A percentile compares a stretch with the other conserved stretches of the same genome.
phyloP scores from a whole-genome alignment of 495 filamentous ascomycete genomes.

The Aspergillus hancockii region DNA sequence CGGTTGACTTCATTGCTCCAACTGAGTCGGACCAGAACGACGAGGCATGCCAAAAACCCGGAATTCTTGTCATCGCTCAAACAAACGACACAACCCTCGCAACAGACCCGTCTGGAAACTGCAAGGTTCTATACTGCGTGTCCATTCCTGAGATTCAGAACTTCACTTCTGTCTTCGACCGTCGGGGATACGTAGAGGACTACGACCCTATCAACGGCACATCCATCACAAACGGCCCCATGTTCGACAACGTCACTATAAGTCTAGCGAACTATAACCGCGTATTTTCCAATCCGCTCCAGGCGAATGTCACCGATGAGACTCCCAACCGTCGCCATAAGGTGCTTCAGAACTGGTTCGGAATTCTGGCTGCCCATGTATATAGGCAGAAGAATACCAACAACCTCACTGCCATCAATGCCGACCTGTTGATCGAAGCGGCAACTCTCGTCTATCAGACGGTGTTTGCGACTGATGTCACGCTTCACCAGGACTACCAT shows the following conservation, averaged over 20 bases:
- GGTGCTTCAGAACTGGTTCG: constrained; percentile 6
- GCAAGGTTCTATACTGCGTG: constrained; percentile 4
- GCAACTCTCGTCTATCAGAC: constrained; percentile 7
- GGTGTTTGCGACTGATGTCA: constrained; percentile 5
- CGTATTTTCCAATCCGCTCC: not conserved
- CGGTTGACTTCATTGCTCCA: constrained; percentile 5
- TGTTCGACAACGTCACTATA: constrained; percentile 2
- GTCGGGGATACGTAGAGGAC: constrained; percentile 2
- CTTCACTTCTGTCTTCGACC: constrained; percentile 2
- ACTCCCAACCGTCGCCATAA: not conserved
- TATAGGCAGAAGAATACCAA: constrained; percentile 4
- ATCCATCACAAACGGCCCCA: not conserved
- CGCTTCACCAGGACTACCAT: constrained; percentile 7
- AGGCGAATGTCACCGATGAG: not conserved
- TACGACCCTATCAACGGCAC: constrained; percentile 4
- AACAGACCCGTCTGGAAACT: not conserved
- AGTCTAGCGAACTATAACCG: constrained; percentile 6
- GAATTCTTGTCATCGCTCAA: constrained; percentile 3
- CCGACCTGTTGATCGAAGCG: not conserved
- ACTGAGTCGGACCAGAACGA: not conserved
- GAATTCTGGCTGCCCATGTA: constrained; percentile 1
- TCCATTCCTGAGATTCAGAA: constrained; percentile 5
- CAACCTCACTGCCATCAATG: not conserved
- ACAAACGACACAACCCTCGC: not conserved
- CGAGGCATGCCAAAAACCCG: constrained; percentile 2